Percentiles rank a stretch among this genome's conserved stretches.
Evolutionary conservation across 768 basidiomycete species (phyloP).

Genomic region (Trametes gibbosa): DNA sequence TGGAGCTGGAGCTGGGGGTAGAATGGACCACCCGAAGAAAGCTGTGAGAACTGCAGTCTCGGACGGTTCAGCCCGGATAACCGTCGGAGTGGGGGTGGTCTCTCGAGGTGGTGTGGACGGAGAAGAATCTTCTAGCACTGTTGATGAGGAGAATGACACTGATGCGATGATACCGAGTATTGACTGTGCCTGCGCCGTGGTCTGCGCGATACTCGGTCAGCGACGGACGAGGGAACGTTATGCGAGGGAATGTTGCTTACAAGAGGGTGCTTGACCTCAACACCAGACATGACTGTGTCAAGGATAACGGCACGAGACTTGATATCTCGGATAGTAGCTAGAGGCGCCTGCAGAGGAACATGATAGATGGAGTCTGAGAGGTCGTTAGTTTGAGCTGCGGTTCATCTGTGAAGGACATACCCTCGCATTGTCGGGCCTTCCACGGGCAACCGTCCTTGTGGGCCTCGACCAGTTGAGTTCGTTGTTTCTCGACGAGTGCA

Average conservation of each 20-base stretch:
- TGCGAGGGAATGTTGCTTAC: conserved; percentile 40
- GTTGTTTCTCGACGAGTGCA: conserved; percentile 72
- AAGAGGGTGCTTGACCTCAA: conserved; percentile 70
- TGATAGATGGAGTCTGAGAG: conserved; percentile 64
- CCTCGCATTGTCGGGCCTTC: conserved; percentile 77
- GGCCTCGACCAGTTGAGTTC: conserved; percentile 55
- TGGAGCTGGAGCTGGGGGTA: conserved; percentile 28
- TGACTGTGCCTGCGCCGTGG: conserved; percentile 52
- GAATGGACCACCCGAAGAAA: conserved; percentile 49
- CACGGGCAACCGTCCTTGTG: conserved; percentile 87
- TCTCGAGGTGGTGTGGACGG: conserved; percentile 9
- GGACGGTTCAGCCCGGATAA: conserved; percentile 28
- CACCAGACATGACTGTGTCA: conserved; percentile 48
- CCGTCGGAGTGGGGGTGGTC: not conserved
- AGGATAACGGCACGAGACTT: conserved; percentile 53
- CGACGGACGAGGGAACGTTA: not conserved
- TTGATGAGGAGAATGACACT: conserved; percentile 14
- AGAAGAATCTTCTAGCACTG: not conserved
- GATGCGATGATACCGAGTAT: conserved; percentile 46
- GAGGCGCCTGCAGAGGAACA: conserved; percentile 66
- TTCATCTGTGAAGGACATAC: conserved; percentile 40
- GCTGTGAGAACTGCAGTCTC: conserved; percentile 41
- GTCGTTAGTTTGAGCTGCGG: conserved; percentile 19
- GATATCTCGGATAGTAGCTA: conserved; percentile 58
- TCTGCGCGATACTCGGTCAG: conserved; percentile 36